Evolutionary conservation across 192 early-diverging fungal genomes (phyloP), one percentile per base, ranked within the genome.

Genomic region (Chytriomyces sp.): DNA sequence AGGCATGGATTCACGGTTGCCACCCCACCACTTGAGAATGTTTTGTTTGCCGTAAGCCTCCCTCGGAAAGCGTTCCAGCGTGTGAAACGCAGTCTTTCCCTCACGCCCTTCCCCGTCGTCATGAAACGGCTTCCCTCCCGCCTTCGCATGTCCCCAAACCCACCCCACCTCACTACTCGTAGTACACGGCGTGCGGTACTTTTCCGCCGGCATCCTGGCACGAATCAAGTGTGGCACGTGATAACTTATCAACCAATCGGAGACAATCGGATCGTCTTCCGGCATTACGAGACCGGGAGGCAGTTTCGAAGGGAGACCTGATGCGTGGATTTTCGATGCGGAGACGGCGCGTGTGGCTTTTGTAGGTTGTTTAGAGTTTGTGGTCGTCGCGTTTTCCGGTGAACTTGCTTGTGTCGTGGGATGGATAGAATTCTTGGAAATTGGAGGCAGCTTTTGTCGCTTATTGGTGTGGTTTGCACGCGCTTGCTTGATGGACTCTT

Each of bases 131-230:
- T 44, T 65, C 45, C 46, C 28, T 53, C 10, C 28, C 1, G 69
- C 73, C 26, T 63, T 45, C 64, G 67, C 63, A 45, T 61, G 13
- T 13, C 70, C 76, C 86, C 86, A 88, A 9, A 64, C 64, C 86
- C 86, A 88, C 3, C 86, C 86, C 43, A 86, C 66, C 59, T 88
- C 86, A 5, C 67, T 46, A 46, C 82, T 80, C 5, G 86, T 88
- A 7, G 86, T 88, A 23, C 80, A 74, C 6, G 86, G 86, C 26
- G 72, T 72, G 13, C 77, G 75, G 77, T 88, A 88, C 68, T 88
- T 88, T 35, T 86, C 75, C 28, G 60, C 53, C 4, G 86, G 86
- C 23, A 70, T 68, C 10, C 81, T 76, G 28, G 80, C 35, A 2
- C 79, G 61, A 45, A 85, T 82, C 45, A 88, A 77, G 11, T 81